Base-by-base conservation (phyloP, 805 yeast species). In the Metschnikowia colocasiae region DNA sequence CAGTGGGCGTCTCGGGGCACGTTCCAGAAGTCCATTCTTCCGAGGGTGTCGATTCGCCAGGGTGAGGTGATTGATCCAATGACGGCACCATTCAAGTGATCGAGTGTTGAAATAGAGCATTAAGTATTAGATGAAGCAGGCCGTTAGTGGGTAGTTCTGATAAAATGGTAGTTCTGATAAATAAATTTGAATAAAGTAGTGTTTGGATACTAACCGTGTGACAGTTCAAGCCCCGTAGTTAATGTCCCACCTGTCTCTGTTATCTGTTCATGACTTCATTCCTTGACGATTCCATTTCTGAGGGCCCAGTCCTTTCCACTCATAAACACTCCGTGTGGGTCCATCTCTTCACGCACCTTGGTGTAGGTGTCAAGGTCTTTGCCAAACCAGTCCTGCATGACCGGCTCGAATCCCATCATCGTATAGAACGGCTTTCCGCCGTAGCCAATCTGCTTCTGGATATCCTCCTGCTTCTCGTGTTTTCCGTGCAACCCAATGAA, bases 1-100 rank as follows among this genome's bases (percentile, higher is more conserved):
- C 96, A 94, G 68, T 94, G 98, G 98, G 83, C 92, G 7, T 80
- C 95, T 6, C 82, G 88, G 61, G 85, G 82, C 46, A 82, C 96
- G 3, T 94, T 87, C 71, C 96, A 90, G 71, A 81, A 81, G 62
- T 72, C 88, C 56, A 88, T 94, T 42, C 90, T 87, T 81, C 98
- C 99, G 35, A 78, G 87, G 59, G 83, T 94, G 34, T 75, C 87
- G 51, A 84, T 87, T 41, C 91, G 89, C 66, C 87, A 87, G 54
- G 97, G 98, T 59, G 76, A 80, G 50, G 90, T 91, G 41, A 87
- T 94, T 56, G 95, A 90, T 66, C 99, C 99, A 16, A 68, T 94
- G 58, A 86, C 85, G 62, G 89, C 88, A 1, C 94, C 94, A n/a
- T 85, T 84, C 56, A 82, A 82, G 64, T 80, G 67, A 49, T 29